Base-by-base conservation (phyloP, 2,329 filamentous ascomycete species). In the Cryphonectria carpinicola region DNA sequence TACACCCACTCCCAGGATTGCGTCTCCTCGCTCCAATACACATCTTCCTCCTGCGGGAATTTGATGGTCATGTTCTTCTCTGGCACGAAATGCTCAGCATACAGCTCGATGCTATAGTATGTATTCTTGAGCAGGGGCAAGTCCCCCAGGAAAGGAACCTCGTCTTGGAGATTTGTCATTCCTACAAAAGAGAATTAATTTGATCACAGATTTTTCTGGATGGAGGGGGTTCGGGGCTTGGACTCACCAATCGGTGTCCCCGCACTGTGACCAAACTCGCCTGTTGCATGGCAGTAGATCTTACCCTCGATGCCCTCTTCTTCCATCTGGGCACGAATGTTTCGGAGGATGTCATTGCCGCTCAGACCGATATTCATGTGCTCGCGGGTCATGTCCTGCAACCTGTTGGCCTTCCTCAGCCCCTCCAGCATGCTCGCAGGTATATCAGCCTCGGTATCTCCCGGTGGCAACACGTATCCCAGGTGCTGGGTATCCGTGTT, bases 401-500 rank as follows among this genome's bases (percentile, higher is more conserved):
- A 75, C 6, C 80, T 78, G 69, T 86, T 86, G 1, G 76, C 84
- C 72, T 84, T 85, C 67, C 75, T 78, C 71, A 86, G 74, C 0
- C 84, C 84, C 22, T 82, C 81, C 19, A 79, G 72, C 41, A 85
- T 74, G 2, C 82, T 81, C 64, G 76, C 70, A 1, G 84, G 84
- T 1, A 86, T 79, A 58, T 84, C 81, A 1, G 76, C 75, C 54
- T 80, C 80, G 11, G 80, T 80, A 75, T 84, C 79, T 25, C 78
- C 82, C 0, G 84, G 84, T 6, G 77, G 76, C 22, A 86, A 78
- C 19, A 86, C 84, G 70, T 86, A 86, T 0, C 79, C 84, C 4
- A 86, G 75, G 63, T 87, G 84, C 76, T 86, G 84, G 1, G 84
- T 86, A 69, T 85, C 84, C 1, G 84, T 85, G 71, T 85, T 85